Percentiles rank a stretch among this genome's conserved stretches.
phyloP scores from a whole-genome alignment of 169 alveolate species.

The Eimeria tenella region DNA sequence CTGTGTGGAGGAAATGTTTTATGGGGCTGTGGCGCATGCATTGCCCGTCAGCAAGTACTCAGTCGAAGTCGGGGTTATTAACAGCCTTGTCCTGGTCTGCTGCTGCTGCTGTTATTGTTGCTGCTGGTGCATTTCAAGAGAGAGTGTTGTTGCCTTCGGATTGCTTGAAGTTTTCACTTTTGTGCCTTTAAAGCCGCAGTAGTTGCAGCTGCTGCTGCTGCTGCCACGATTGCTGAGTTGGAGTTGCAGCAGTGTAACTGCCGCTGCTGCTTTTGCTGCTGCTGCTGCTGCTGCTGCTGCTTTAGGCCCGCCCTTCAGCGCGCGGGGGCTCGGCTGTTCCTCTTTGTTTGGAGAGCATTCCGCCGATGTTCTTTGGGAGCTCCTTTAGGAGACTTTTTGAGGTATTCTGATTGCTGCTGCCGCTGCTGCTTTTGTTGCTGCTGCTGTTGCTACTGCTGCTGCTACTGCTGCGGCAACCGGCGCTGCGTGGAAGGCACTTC shows the following conservation, averaged over 20 bases:
- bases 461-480: not conserved
- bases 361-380: slow-evolving; percentile 75
- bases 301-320: slow-evolving; percentile 26
- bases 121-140: not conserved
- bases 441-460: slow-evolving; percentile 39
- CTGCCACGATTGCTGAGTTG: not conserved
- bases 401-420: not conserved
- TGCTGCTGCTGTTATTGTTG: slow-evolving; percentile 46
- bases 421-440: not conserved
- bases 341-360: slow-evolving; percentile 42
- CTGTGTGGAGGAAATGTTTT: slow-evolving; percentile 61
- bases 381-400: slow-evolving; percentile 35
- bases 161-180: not conserved
- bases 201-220: not conserved
- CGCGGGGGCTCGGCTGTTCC: slow-evolving; percentile 54
- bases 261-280: slow-evolving; percentile 5
- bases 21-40: slow-evolving; percentile 75
- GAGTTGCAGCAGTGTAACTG: not conserved
- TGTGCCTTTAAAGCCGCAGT: not conserved
- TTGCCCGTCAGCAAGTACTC: slow-evolving; percentile 72
- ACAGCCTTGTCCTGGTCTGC: slow-evolving; percentile 61
- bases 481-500: not conserved
- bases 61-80: slow-evolving; percentile 46
- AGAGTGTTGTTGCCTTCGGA: not conserved
- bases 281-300: slow-evolving; percentile 46